Evolutionary conservation across 176 grass and related monocot species (phyloP).

Genomic region (Pontederia crassipes): DNA sequence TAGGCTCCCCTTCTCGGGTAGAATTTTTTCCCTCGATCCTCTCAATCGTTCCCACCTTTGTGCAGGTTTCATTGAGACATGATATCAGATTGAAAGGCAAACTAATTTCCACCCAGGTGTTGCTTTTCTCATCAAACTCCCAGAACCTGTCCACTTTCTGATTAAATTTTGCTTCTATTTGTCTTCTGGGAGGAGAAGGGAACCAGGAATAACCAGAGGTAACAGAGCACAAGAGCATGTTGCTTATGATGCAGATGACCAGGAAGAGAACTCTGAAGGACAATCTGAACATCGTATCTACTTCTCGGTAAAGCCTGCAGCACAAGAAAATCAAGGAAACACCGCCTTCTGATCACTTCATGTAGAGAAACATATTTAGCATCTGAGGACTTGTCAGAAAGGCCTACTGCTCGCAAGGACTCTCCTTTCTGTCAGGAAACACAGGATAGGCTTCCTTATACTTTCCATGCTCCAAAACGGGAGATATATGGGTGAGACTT

Average conservation of each 20-base stretch:
- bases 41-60: slow-evolving; percentile 65
- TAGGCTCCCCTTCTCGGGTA: slow-evolving; percentile 13
- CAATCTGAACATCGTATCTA: slow-evolving; percentile 24
- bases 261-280: slow-evolving; percentile 9
- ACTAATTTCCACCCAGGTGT: slow-evolving; percentile 88
- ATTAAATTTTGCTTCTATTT: slow-evolving; percentile 50
- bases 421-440: background rate
- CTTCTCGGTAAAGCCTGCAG: background rate
- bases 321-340: slow-evolving; percentile 16
- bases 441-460: background rate
- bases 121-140: slow-evolving; percentile 78
- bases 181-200: slow-evolving; percentile 12
- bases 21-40: slow-evolving; percentile 17
- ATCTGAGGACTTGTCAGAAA: background rate
- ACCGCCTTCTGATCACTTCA: background rate
- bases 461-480: background rate
- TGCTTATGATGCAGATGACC: background rate
- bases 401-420: background rate
- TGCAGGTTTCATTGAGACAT: slow-evolving; percentile 77
- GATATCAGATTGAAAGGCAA: slow-evolving; percentile 79
- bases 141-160: slow-evolving; percentile 81
- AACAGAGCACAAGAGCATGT: slow-evolving; percentile 23
- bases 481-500: background rate
- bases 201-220: slow-evolving; percentile 52
- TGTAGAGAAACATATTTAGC: background rate